Conservation (phyloP, 208 protist species). For the Leishmania arabica region DNA sequence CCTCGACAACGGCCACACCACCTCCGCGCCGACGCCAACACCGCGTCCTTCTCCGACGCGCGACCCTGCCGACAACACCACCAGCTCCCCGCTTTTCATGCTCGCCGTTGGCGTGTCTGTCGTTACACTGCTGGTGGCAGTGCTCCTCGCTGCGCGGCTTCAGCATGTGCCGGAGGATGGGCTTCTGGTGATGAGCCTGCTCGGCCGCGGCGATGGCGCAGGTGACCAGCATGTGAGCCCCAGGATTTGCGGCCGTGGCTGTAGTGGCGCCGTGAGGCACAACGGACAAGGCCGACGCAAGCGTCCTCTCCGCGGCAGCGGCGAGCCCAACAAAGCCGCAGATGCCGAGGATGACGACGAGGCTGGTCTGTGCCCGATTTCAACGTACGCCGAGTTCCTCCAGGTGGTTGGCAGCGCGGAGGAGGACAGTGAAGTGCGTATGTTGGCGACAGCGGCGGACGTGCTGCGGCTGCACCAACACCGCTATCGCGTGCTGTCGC, state of each 20-base stretch:
- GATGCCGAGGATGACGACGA: not conserved
- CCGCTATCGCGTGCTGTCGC: constrained; percentile 45
- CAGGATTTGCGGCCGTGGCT: not conserved
- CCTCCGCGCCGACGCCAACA: constrained; percentile 1
- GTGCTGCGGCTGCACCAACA: constrained; percentile 30
- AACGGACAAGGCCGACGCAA: not conserved
- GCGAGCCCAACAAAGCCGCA: not conserved
- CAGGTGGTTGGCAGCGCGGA: constrained; percentile 9
- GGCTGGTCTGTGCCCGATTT: not conserved
- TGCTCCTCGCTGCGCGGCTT: constrained; percentile 36
- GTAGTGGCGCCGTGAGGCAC: not conserved
- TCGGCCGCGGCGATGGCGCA: constrained; percentile 3
- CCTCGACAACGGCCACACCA: constrained; percentile 20
- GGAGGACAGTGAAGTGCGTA: constrained; percentile 16
- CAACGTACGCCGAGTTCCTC: constrained; percentile 5
- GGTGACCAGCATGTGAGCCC: not conserved
- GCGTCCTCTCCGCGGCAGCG: not conserved
- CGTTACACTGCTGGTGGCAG: constrained; percentile 34
- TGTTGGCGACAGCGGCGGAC: constrained; percentile 24
- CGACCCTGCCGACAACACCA: constrained; percentile 24
- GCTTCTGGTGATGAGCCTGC: constrained; percentile 11
- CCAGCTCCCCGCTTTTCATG: constrained; percentile 27
- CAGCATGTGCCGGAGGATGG: constrained; percentile 37
- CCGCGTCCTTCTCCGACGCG: constrained; percentile 29
- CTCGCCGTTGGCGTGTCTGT: constrained; percentile 30